Evolutionary conservation across 345 rosid species (phyloP), one percentile per base, ranked within the genome.

Genomic region (Eucalyptus erythrocorys): DNA sequence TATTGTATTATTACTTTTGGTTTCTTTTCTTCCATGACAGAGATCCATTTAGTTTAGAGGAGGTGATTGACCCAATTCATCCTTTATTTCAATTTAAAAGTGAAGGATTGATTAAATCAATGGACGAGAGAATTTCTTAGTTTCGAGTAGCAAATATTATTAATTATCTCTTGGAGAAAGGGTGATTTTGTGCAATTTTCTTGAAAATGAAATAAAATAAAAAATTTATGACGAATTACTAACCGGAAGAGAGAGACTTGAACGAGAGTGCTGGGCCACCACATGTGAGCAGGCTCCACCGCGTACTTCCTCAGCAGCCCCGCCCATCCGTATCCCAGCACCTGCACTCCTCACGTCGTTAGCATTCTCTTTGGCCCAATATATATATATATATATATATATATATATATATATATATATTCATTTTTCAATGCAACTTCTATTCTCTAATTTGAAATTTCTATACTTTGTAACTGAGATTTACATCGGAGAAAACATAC

Each of bases 221-320:
- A 51, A 17, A 55, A 61, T 57, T 1, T 2, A n/a, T 6, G 13
- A 27, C 6, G 47, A 48, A 14, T 32, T 6, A 12, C 85, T 53
- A 51, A 89, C 90, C 90, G 86, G 90, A 89, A 89, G 32, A 89
- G 64, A 61, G 90, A 89, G 90, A 89, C 86, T 45, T 89, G 90
- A 22, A 89, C 90, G 45, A 89, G 90, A 47, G 90, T 86, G 87
- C 47, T 76, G 1, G 90, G 90, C 90, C 90, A 89, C 90, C 90
- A 89, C 90, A 89, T 89, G 53, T 89, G 90, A 30, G 90, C 90
- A 10, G 90, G 90, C 57, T 89, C 90, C 32, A 89, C 90, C 21
- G 80, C 90, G 71, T 86, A 89, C 57, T 79, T 89, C 88, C 90
- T 86, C 55, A 89, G 48, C 45, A 89, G 57, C 85, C 90, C 90